phyloP scores from a whole-genome alignment of 176 grass and related monocot species.

The Aegilops umbellulata region DNA sequence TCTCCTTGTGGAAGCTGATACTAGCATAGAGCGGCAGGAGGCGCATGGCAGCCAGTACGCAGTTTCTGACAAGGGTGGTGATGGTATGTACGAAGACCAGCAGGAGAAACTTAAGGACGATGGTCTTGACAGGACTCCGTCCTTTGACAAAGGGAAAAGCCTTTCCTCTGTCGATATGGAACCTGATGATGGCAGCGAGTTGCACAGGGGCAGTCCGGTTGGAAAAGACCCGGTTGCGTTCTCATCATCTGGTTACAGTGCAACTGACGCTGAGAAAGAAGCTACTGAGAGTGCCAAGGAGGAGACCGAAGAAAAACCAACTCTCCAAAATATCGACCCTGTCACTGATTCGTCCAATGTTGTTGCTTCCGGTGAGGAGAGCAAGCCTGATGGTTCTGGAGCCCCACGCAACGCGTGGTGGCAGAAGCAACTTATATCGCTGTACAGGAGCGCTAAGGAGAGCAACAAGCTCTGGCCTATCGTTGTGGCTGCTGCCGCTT shows the following conservation, averaged over 20 bases:
- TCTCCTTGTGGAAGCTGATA: constrained; percentile 25
- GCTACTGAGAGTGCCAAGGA: neutral
- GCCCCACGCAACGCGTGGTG: constrained; percentile 42
- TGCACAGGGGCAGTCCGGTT: constrained; percentile 1
- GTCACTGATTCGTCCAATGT: neutral
- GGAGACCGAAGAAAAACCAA: constrained; percentile 5
- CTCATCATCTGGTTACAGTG: constrained; percentile 17
- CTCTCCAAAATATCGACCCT: neutral
- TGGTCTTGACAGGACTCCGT: constrained; percentile 13
- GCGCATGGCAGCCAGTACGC: constrained; percentile 22
- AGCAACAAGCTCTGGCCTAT: constrained; percentile 71
- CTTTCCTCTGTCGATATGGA: constrained; percentile 32
- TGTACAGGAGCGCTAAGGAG: constrained; percentile 66
- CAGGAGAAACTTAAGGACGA: constrained; percentile 21
- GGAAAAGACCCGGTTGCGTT: constrained; percentile 9
- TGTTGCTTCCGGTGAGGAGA: constrained; percentile 28
- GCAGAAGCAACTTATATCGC: constrained; percentile 49
- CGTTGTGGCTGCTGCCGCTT: constrained; percentile 47
- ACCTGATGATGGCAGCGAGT: constrained; percentile 9
- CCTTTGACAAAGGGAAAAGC: constrained; percentile 37
- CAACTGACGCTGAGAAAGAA: constrained; percentile 23
- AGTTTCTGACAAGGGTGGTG: neutral
- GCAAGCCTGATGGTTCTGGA: constrained; percentile 28
- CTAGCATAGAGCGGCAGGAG: constrained; percentile 24
- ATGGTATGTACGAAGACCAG: neutral